These are phyloP conservation scores for Pseudonitzschia pungens DNA, from an alignment of 108 stramenopile genomes.

Conservation along the genomic window DNA sequence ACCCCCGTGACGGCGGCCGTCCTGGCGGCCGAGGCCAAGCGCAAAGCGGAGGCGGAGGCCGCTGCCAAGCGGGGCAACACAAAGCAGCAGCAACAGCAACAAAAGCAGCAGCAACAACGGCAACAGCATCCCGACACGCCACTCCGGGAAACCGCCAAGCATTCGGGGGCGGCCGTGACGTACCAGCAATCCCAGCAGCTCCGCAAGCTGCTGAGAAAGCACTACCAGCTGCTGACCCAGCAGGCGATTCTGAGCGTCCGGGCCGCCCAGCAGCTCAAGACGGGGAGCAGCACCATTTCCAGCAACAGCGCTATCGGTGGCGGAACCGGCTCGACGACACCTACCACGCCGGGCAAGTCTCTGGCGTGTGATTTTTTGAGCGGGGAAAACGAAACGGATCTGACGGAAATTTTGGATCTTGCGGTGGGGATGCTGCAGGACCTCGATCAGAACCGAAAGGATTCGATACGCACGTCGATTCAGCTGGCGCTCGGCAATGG, in stretches of 20 bases:
- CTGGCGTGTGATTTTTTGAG: slow-evolving; percentile 40
- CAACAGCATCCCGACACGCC: slow-evolving; percentile 34
- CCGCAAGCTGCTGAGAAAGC: slow-evolving; percentile 48
- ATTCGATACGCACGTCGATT: slow-evolving; percentile 77
- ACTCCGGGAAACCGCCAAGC: slow-evolving; percentile 28
- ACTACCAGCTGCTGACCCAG: slow-evolving; percentile 80
- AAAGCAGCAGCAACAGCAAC: neutral
- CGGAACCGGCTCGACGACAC: too few relatives aligned
- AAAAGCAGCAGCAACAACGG: neutral
- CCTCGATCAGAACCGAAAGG: slow-evolving; percentile 86
- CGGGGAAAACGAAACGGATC: slow-evolving; percentile 70
- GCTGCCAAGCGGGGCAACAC: neutral
- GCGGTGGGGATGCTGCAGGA: slow-evolving; percentile 88
- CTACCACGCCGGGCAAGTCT: too few relatives aligned
- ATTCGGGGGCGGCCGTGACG: slow-evolving; percentile 37
- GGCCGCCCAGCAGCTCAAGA: slow-evolving; percentile 58
- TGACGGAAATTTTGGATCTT: slow-evolving; percentile 76
- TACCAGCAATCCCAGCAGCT: slow-evolving; percentile 58
- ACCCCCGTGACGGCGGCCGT: slow-evolving; percentile 11
- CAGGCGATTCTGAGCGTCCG: slow-evolving; percentile 76
- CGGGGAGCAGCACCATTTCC: neutral
- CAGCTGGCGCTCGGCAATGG: slow-evolving; percentile 39
- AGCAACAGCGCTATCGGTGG: neutral
- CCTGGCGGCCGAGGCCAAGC: slow-evolving; percentile 10
- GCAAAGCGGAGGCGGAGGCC: neutral